Evolutionary conservation across 2,329 filamentous ascomycete species (phyloP).

Genomic region (Alternaria longipes): DNA sequence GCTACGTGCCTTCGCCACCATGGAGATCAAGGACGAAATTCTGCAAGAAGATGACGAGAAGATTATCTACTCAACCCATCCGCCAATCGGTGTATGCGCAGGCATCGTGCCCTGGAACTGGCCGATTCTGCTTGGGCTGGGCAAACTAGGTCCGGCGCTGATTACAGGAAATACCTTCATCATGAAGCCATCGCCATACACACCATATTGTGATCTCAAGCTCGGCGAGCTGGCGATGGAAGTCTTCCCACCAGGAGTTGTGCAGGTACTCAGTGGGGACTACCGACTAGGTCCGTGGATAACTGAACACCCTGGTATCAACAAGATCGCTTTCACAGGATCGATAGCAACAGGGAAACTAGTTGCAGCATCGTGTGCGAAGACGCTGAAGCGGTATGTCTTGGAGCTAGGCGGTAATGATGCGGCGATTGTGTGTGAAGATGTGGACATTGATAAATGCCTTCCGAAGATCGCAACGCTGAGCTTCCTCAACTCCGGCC

Average conservation of each 20-base stretch:
- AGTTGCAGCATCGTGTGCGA: conserved; percentile 64
- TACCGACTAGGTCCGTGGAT: conserved; percentile 68
- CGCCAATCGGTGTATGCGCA: conserved; percentile 56
- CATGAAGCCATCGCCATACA: conserved; percentile 65
- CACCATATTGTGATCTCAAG: conserved; percentile 67
- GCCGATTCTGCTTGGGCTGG: conserved; percentile 37
- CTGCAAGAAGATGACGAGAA: conserved; percentile 30
- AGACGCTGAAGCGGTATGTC: conserved; percentile 67
- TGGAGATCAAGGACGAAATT: conserved; percentile 23
- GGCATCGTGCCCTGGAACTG: conserved; percentile 57
- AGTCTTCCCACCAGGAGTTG: conserved; percentile 69
- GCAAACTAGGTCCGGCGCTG: conserved; percentile 68
- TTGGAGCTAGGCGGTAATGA: conserved; percentile 66
- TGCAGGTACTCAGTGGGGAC: conserved; percentile 68
- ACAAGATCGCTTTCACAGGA: conserved; percentile 71
- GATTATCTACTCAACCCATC: conserved; percentile 53
- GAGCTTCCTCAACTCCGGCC: conserved; percentile 67
- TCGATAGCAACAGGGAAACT: conserved; percentile 67
- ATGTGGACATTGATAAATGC: conserved; percentile 59
- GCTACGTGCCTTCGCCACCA: conserved; percentile 45
- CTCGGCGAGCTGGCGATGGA: conserved; percentile 65
- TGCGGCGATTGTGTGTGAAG: conserved; percentile 65
- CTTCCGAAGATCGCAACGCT: conserved; percentile 44
- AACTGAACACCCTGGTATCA: conserved; percentile 66
- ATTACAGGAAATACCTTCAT: conserved; percentile 66